Conservation (phyloP, 2,329 filamentous ascomycete species). For the Colletotrichum sp. region DNA sequence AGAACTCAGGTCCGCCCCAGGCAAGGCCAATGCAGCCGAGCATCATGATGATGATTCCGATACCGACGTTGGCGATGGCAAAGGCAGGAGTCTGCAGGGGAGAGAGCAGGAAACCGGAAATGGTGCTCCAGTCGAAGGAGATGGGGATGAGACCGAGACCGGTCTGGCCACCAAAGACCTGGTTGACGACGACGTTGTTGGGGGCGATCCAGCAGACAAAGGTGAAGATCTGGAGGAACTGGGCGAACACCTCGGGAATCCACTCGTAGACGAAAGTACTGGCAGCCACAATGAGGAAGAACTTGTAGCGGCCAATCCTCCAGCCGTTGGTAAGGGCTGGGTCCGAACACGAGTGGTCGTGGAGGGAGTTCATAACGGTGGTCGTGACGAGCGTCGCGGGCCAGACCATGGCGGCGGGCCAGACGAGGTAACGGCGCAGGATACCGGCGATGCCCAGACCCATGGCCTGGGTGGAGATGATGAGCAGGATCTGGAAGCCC, state of each 20-base stretch:
- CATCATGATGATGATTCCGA: constrained; percentile 59
- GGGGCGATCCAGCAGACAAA: constrained; percentile 68
- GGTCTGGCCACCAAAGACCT: constrained; percentile 64
- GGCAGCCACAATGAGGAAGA: constrained; percentile 62
- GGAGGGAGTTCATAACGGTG: constrained; percentile 53
- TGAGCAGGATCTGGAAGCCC: constrained; percentile 58
- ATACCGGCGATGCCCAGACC: constrained; percentile 63
- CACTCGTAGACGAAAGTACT: constrained; percentile 49
- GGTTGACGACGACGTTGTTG: constrained; percentile 62
- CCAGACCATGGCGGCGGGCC: constrained; percentile 63
- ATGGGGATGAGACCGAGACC: constrained; percentile 64
- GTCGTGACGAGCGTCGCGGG: constrained; percentile 58
- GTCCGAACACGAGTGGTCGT: constrained; percentile 49
- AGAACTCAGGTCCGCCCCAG: constrained; percentile 50
- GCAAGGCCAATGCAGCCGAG: constrained; percentile 52
- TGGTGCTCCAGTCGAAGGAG: constrained; percentile 58
- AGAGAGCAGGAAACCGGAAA: constrained; percentile 53
- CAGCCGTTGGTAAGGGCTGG: constrained; percentile 61
- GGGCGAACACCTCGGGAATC: constrained; percentile 16
- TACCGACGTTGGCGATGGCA: constrained; percentile 59
- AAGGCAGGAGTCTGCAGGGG: constrained; percentile 58
- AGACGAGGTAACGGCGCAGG: constrained; percentile 56
- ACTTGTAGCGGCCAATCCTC: constrained; percentile 66
- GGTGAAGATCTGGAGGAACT: constrained; percentile 49
- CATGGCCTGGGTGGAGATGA: constrained; percentile 58